These are phyloP conservation scores for Medicago ruthenica DNA, from an alignment of 306 rosid species.

Conservation along the genomic window DNA sequence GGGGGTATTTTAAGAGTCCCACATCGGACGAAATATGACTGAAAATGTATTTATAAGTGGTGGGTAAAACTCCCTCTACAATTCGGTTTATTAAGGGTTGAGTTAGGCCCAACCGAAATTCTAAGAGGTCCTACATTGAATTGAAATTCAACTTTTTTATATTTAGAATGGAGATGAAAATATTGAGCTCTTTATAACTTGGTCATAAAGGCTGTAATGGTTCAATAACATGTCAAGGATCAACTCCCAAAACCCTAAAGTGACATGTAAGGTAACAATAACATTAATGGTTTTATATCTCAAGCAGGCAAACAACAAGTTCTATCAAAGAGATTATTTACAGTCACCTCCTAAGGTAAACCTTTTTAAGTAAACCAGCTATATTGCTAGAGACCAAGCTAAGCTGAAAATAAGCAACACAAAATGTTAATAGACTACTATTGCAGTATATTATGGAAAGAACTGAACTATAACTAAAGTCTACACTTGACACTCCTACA, in stretches of 20 bases:
- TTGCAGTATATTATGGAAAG: not conserved
- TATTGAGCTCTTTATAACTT: not conserved
- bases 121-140: not conserved
- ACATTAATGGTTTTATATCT: not conserved
- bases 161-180: not conserved
- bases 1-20: too few relatives aligned
- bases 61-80: too few relatives aligned
- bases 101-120: too few relatives aligned
- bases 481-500: not conserved
- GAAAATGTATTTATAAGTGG: too few relatives aligned
- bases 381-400: not conserved
- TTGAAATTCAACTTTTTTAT: not conserved
- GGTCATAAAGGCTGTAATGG: not conserved
- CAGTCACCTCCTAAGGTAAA: not conserved
- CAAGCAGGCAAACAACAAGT: not conserved
- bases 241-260: not conserved
- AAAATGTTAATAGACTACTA: not conserved
- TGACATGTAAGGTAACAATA: not conserved
- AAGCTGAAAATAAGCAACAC: not conserved
- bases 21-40: too few relatives aligned
- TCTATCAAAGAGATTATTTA: not conserved
- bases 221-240: constrained; percentile 7
- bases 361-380: not conserved
- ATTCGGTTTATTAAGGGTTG: too few relatives aligned
- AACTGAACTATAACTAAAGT: not conserved